These are phyloP conservation scores for Fomitopsis pinicola DNA, from an alignment of 1,284 basidiomycete species.

Conservation along the genomic window DNA sequence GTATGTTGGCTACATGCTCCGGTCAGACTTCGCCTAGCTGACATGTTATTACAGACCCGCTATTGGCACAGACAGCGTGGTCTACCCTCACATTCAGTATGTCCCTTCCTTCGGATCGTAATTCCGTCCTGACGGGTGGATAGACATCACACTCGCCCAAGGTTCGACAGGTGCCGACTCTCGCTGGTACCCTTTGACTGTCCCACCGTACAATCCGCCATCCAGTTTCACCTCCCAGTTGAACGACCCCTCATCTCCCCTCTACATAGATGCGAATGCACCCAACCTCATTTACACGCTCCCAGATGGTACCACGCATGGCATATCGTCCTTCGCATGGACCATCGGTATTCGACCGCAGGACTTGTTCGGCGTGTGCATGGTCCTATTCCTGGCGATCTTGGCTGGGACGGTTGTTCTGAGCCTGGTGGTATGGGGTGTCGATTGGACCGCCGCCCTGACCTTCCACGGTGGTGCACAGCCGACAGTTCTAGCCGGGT, in stretches of 20 bases:
- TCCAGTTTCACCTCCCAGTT: conserved; percentile 69
- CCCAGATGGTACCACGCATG: conserved; percentile 54
- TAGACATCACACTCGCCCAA: conserved; percentile 72
- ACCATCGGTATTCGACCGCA: conserved; percentile 77
- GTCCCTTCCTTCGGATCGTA: conserved; percentile 24
- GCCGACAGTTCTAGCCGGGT: conserved; percentile 30
- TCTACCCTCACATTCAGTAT: conserved; percentile 81
- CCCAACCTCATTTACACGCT: conserved; percentile 75
- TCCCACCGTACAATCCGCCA: conserved; percentile 60
- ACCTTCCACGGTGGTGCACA: conserved; percentile 23
- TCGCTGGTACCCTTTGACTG: conserved; percentile 65
- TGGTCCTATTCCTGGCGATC: conserved; percentile 80
- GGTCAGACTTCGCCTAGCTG: conserved; percentile 1
- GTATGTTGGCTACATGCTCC: conserved; percentile 42
- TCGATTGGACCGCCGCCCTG: conserved; percentile 52
- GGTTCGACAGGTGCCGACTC: conserved; percentile 36
- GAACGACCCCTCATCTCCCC: conserved; percentile 61
- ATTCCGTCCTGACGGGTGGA: conserved; percentile 8
- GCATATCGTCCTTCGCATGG: conserved; percentile 78
- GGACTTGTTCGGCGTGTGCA: conserved; percentile 83
- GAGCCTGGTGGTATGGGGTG: conserved; percentile 68
- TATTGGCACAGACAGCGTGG: conserved; percentile 85
- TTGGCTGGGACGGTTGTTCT: conserved; percentile 67
- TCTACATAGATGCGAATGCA: conserved; percentile 69
- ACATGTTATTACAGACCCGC: conserved; percentile 59